Evolutionary conservation across 2,329 filamentous ascomycete genomes (phyloP), one percentile per base, ranked within the genome.

Genomic region (Neophaeococcomyces mojaviensis): DNA sequence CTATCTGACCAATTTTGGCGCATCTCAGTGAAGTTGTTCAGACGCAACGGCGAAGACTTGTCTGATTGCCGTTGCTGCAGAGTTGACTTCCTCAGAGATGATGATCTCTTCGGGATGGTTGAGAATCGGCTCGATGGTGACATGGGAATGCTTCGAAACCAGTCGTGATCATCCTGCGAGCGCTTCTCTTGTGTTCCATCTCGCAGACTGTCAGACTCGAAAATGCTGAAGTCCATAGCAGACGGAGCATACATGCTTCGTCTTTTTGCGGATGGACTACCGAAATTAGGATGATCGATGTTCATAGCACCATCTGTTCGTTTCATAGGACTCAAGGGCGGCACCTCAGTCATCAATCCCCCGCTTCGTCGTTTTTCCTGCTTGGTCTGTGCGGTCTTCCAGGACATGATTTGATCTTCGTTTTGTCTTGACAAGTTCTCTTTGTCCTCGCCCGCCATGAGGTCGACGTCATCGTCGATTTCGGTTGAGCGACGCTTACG

Each of bases 221-320:
- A 94, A 28, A 94, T 80, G 62, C 81, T 88, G 60, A 87, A 84
- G 55, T 81, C 76, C 20, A 70, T 64, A 37, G 74, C 73, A 51
- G 82, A 71, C n/a, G 82, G 73, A 35, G 84, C 84, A 62, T 95
- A 87, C 56, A 94, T 68, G 66, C 89, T 96, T 59, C 92, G 81
- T 54, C 92, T 79, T 71, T 96, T 96, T 38, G 89, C 86, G 49
- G 90, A 86, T 0, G 92, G 90, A 59, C 86, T 96, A 55, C 86
- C 86, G 46, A 85, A 73, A 57, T 77, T 83, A 22, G 81, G 74
- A 53, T 86, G 84, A 58, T 94, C 89, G 39, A 94, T 69, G 59
- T 87, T 88, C 85, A 94, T 90, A 13, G 48, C 48, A 35, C 86
- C 84, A 68, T 97, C 90, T 60, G 84, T 90, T 57, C 92, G 82